Percentiles rank a stretch among this genome's conserved stretches.
phyloP scores from a whole-genome alignment of 1,139 yeast genomes.

The Scheffersomyces parashehatae region DNA sequence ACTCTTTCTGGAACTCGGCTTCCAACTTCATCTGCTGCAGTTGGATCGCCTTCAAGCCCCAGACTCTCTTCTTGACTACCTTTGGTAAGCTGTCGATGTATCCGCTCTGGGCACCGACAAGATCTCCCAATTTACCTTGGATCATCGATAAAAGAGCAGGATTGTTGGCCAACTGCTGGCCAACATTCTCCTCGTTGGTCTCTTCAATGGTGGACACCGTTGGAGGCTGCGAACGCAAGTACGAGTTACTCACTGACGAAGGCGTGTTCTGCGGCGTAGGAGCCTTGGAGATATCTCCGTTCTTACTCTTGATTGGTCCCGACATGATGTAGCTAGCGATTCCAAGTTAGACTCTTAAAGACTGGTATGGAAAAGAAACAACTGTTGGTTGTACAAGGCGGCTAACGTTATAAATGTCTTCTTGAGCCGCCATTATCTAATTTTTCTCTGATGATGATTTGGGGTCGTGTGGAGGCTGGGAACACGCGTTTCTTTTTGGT shows the following conservation, averaged over 20 bases:
- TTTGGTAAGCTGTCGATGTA: conserved; percentile 81
- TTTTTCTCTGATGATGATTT: no score
- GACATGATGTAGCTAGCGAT: conserved; percentile 40
- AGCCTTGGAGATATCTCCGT: conserved; percentile 83
- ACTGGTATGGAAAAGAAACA: no score
- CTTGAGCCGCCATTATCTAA: no score
- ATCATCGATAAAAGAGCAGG: conserved; percentile 83
- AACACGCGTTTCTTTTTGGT: no score
- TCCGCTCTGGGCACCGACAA: conserved; percentile 86
- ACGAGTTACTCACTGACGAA: conserved; percentile 79
- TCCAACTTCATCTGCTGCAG: conserved; percentile 79
- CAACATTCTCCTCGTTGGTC: conserved; percentile 29
- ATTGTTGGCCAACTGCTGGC: conserved; percentile 62
- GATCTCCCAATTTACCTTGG: conserved; percentile 82
- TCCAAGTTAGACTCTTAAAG: no score
- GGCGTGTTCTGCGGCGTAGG: conserved; percentile 99
- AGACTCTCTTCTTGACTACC: conserved; percentile 71
- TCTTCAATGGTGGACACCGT: conserved; percentile 83
- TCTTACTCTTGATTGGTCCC: conserved; percentile 67
- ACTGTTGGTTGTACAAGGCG: no score
- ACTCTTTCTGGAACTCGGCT: conserved; percentile 87
- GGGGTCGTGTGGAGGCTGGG: no score
- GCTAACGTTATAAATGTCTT: no score
- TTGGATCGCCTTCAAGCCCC: conserved; percentile 85
- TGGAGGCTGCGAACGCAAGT: conserved; percentile 69